Conservation (phyloP, 2,329 filamentous ascomycete species). For the Phialophora expanda region DNA sequence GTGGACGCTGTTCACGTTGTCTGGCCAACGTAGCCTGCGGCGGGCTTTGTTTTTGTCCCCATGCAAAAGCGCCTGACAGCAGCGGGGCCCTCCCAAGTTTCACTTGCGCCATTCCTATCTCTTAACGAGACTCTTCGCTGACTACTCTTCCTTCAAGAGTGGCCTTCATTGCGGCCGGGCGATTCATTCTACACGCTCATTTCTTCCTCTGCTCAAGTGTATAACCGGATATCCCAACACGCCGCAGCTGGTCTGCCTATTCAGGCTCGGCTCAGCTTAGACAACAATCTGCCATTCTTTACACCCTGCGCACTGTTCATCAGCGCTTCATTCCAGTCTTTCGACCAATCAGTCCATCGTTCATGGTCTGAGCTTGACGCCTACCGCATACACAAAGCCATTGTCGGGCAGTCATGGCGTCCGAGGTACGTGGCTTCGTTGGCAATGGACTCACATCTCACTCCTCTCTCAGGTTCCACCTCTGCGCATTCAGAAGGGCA, state of each 20-base stretch:
- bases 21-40: conserved; percentile 6
- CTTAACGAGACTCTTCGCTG: conserved; percentile 13
- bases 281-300: conserved; percentile 26
- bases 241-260: conserved; percentile 38
- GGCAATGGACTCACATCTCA: conserved; percentile 18
- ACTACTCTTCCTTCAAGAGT: conserved; percentile 21
- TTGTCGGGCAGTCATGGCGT: conserved; percentile 38
- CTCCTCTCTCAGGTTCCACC: conserved; percentile 40
- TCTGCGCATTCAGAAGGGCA: conserved; percentile 44
- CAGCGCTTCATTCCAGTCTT: conserved; percentile 17
- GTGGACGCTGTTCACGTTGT: conserved; percentile 9
- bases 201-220: conserved; percentile 1
- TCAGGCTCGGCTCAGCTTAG: conserved; percentile 22
- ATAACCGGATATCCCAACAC: neutral
- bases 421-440: conserved; percentile 36
- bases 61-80: neutral
- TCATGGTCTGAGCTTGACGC: conserved; percentile 38
- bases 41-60: conserved; percentile 15
- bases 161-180: conserved; percentile 28
- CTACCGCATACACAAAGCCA: conserved; percentile 33
- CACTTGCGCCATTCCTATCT: conserved; percentile 13
- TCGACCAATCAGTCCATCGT: conserved; percentile 7
- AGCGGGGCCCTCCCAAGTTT: conserved; percentile 15
- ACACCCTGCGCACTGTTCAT: conserved; percentile 25
- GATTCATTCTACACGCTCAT: conserved; percentile 18